These are phyloP conservation scores for Puya raimondii DNA, from an alignment of 176 grass and related monocot species.

Conservation along the genomic window DNA sequence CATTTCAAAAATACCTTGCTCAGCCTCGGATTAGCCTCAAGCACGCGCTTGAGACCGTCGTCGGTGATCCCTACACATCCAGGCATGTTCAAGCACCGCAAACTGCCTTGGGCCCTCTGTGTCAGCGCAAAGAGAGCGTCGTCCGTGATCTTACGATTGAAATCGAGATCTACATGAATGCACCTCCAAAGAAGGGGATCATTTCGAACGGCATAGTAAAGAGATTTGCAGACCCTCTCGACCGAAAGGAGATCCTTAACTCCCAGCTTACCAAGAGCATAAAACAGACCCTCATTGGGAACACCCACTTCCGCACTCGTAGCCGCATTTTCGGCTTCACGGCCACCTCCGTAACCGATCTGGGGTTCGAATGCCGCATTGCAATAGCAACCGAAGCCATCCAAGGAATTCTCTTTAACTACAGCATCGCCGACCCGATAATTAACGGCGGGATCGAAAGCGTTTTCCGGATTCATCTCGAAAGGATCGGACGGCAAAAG, in stretches of 20 bases:
- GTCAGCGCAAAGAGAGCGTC: slow-evolving; percentile 39
- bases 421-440: slow-evolving; percentile 26
- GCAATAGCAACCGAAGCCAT: slow-evolving; percentile 25
- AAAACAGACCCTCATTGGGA: slow-evolving; percentile 39
- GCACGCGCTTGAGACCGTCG: slow-evolving; percentile 59
- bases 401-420: slow-evolving; percentile 7
- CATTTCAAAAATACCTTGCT: slow-evolving; percentile 53
- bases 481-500: slow-evolving; percentile 59
- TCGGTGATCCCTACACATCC: slow-evolving; percentile 60
- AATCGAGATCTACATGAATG: slow-evolving; percentile 35
- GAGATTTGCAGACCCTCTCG: slow-evolving; percentile 62
- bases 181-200: slow-evolving; percentile 49
- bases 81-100: slow-evolving; percentile 42
- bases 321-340: background rate
- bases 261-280: slow-evolving; percentile 42
- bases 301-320: slow-evolving; percentile 15
- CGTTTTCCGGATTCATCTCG: slow-evolving; percentile 49
- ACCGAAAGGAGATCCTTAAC: slow-evolving; percentile 52
- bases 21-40: slow-evolving; percentile 47
- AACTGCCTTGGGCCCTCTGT: slow-evolving; percentile 30
- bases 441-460: slow-evolving; percentile 27
- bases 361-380: slow-evolving; percentile 26
- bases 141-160: slow-evolving; percentile 54
- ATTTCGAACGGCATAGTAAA: slow-evolving; percentile 28
- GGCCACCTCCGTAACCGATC: slow-evolving; percentile 6